These are phyloP conservation scores for Lepidium africanum DNA, from an alignment of 345 rosid species.

Conservation along the genomic window DNA sequence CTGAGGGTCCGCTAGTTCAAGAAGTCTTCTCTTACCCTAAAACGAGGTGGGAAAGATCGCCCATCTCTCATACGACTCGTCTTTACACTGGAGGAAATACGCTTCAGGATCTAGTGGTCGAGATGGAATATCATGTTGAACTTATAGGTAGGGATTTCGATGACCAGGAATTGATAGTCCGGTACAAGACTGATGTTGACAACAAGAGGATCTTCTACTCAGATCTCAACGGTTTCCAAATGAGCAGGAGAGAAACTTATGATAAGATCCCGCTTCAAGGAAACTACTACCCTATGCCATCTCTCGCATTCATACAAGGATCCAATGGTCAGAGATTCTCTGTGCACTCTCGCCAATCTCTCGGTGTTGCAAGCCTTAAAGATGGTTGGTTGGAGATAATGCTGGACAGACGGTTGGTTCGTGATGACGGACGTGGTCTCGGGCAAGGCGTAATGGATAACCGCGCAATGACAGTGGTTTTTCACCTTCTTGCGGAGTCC, in stretches of 20 bases:
- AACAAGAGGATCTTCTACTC: slow-evolving; percentile 66
- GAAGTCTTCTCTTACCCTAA: slow-evolving; percentile 80
- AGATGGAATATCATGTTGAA: slow-evolving; percentile 97
- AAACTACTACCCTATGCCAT: slow-evolving; percentile 96
- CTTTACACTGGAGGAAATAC: slow-evolving; percentile 57
- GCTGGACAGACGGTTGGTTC: slow-evolving; percentile 77
- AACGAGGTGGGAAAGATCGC: slow-evolving; percentile 59
- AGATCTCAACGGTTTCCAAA: slow-evolving; percentile 96
- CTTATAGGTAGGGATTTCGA: slow-evolving; percentile 53
- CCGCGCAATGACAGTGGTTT: slow-evolving; percentile 63
- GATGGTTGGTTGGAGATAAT: slow-evolving; percentile 95
- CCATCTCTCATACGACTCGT: slow-evolving; percentile 75
- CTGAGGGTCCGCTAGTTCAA: slow-evolving; percentile 74
- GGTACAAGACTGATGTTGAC: slow-evolving; percentile 70
- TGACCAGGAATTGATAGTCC: slow-evolving; percentile 79
- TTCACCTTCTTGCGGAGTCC: slow-evolving; percentile 63
- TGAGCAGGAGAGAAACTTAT: slow-evolving; percentile 94
- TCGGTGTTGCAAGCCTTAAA: slow-evolving; percentile 71
- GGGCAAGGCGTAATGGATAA: slow-evolving; percentile 97
- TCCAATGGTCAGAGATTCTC: slow-evolving; percentile 75
- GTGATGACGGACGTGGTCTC: slow-evolving; percentile 97
- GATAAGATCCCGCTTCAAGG: slow-evolving; percentile 97
- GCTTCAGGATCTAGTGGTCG: slow-evolving; percentile 50
- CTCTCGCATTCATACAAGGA: slow-evolving; percentile 88
- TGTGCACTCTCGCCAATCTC: slow-evolving; percentile 82